These are phyloP conservation scores for Akanthomyces lecanii DNA, from an alignment of 2,329 filamentous ascomycete species.

Conservation along the genomic window DNA sequence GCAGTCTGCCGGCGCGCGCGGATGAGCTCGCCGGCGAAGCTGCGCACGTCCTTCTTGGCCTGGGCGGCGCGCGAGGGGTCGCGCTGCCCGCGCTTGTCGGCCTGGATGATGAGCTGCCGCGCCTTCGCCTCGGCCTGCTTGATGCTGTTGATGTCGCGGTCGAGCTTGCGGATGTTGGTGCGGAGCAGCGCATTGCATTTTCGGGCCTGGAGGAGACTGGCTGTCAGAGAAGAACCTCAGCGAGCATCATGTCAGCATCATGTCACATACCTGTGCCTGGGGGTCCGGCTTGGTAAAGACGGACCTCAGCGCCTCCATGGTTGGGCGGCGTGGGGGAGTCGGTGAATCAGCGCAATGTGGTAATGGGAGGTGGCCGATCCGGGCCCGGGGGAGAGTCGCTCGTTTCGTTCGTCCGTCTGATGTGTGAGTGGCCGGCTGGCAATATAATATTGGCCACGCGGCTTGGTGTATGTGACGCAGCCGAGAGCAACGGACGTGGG, in stretches of 20 bases:
- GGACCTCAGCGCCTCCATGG: slow-evolving; percentile 83
- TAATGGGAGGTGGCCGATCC: background rate
- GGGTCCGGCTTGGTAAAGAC: slow-evolving; percentile 92
- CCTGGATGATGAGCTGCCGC: slow-evolving; percentile 76
- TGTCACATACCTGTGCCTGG: slow-evolving; percentile 71
- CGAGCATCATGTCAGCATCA: background rate
- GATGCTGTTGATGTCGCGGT: slow-evolving; percentile 81
- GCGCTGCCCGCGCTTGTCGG: slow-evolving; percentile 74
- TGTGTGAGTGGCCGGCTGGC: background rate
- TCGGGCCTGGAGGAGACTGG: slow-evolving; percentile 59
- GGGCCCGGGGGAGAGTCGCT: background rate
- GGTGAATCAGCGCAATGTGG: slow-evolving; percentile 10
- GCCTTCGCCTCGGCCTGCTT: slow-evolving; percentile 80
- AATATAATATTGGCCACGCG: background rate
- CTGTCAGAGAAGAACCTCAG: background rate
- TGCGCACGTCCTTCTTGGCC: slow-evolving; percentile 76
- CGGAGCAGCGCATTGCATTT: slow-evolving; percentile 94
- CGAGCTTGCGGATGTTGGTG: slow-evolving; percentile 85
- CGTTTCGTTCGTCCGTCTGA: background rate
- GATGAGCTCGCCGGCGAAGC: slow-evolving; percentile 84
- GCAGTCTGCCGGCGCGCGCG: slow-evolving; percentile 70
- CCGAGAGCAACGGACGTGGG: slow-evolving; percentile 1
- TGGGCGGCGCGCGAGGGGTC: slow-evolving; percentile 76
- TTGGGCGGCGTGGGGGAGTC: slow-evolving; percentile 13
- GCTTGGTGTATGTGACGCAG: background rate